A percentile compares a stretch with the other conserved stretches of the same genome.
Conservation (phyloP, 2,329 filamentous ascomycete genomes). For the Trichoderma sp. region DNA sequence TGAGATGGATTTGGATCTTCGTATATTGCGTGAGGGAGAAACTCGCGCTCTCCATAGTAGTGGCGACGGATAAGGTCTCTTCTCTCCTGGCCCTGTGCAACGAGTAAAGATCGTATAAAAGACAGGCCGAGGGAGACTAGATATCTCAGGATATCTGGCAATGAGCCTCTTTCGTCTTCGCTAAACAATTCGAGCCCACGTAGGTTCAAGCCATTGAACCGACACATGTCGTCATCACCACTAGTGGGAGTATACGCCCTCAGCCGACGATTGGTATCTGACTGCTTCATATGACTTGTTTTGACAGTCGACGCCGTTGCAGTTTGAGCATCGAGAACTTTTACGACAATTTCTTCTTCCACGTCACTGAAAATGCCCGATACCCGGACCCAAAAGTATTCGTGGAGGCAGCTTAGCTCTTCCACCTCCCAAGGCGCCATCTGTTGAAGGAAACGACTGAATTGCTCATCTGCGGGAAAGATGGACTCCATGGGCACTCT, state of each 20-base stretch:
- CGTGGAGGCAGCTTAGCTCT: background rate
- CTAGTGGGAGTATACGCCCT: background rate
- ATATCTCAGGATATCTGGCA: background rate
- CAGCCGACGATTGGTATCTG: background rate
- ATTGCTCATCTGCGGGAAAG: background rate
- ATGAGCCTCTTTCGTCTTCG: background rate
- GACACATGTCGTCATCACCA: background rate
- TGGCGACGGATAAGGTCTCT: background rate
- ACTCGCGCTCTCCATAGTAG: background rate
- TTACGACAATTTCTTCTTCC: background rate
- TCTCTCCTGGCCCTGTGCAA: background rate
- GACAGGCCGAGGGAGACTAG: background rate
- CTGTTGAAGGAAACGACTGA: background rate
- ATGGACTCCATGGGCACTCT: background rate
- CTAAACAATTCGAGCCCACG: background rate
- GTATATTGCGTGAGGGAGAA: background rate
- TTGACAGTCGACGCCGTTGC: background rate
- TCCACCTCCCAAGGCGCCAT: background rate
- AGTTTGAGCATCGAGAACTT: background rate
- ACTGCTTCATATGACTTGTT: background rate
- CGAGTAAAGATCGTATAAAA: background rate
- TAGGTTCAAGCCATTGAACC: background rate
- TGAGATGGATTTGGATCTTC: background rate
- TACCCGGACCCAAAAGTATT: background rate
- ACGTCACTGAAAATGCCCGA: background rate